Conservation (phyloP, 139 green algal species). For the Chlorella sorokiniana region DNA sequence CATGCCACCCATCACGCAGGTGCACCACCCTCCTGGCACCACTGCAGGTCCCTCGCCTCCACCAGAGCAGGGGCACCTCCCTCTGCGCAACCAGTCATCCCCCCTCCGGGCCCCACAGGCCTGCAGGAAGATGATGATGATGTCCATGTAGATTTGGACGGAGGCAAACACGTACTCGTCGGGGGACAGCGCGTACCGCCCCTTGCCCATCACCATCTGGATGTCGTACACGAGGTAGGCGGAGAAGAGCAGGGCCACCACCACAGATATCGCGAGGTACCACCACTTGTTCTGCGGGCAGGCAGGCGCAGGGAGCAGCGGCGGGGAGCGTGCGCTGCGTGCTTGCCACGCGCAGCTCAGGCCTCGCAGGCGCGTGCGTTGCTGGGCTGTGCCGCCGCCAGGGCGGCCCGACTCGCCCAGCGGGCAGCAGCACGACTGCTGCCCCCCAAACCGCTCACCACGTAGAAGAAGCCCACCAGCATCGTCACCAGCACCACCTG, state of each 20-base stretch:
- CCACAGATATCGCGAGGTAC: slow-evolving; percentile 46
- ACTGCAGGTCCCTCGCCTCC: no score
- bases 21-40: no score
- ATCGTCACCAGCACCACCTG: slow-evolving; percentile 30
- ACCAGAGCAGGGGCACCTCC: no score
- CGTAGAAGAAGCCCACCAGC: slow-evolving; percentile 54
- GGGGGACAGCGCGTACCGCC: slow-evolving; percentile 42
- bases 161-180: slow-evolving; percentile 63
- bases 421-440: not conserved
- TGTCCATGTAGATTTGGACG: slow-evolving; percentile 59
- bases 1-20: no score
- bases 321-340: no score
- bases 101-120: not conserved
- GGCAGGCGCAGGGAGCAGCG: not conserved
- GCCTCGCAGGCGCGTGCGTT: no score
- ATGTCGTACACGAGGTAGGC: slow-evolving; percentile 56
- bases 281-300: slow-evolving; percentile 12
- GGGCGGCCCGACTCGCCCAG: not conserved
- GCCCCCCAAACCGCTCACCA: not conserved
- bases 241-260: slow-evolving; percentile 58
- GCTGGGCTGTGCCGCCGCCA: no score
- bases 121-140: slow-evolving; percentile 46
- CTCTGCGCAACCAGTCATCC: no score
- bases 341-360: no score
- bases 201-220: slow-evolving; percentile 64